Evolutionary conservation across 2,329 filamentous ascomycete species (phyloP).

Genomic region (Trichoderma lentiforme): DNA sequence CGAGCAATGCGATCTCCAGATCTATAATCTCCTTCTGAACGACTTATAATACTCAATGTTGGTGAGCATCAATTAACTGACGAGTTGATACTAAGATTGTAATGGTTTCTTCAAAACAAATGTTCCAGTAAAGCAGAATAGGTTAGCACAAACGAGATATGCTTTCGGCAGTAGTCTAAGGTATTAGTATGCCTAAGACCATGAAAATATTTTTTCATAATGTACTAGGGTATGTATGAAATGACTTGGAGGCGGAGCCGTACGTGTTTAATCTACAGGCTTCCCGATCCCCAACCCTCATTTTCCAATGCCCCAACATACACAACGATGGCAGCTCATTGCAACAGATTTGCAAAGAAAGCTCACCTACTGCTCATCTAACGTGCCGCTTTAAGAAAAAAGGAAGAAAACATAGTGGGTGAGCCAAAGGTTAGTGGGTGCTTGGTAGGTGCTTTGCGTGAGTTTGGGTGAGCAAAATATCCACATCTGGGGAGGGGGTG

Average conservation of each 20-base stretch:
- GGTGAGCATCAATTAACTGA: background rate
- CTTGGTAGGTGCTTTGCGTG: too few relatives aligned
- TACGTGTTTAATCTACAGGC: background rate
- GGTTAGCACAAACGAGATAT: background rate
- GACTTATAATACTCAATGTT: background rate
- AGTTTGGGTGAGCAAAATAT: too few relatives aligned
- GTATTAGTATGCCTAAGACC: too few relatives aligned
- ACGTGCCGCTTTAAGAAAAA: too few relatives aligned
- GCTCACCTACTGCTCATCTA: too few relatives aligned
- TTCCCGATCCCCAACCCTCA: background rate
- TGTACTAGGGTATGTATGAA: background rate
- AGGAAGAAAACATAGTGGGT: too few relatives aligned
- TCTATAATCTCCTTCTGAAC: background rate
- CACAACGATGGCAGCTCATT: background rate
- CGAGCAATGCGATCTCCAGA: background rate
- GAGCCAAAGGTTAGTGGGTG: too few relatives aligned
- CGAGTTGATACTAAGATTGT: background rate
- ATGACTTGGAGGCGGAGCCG: background rate
- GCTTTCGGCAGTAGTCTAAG: too few relatives aligned
- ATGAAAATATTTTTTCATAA: background rate
- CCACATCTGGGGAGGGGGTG: too few relatives aligned
- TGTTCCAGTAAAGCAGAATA: background rate
- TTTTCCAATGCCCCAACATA: background rate
- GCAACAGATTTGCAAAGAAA: too few relatives aligned
- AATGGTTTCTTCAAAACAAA: background rate